Conservation (phyloP, 345 rosid species). For the Citrus unshiu region DNA sequence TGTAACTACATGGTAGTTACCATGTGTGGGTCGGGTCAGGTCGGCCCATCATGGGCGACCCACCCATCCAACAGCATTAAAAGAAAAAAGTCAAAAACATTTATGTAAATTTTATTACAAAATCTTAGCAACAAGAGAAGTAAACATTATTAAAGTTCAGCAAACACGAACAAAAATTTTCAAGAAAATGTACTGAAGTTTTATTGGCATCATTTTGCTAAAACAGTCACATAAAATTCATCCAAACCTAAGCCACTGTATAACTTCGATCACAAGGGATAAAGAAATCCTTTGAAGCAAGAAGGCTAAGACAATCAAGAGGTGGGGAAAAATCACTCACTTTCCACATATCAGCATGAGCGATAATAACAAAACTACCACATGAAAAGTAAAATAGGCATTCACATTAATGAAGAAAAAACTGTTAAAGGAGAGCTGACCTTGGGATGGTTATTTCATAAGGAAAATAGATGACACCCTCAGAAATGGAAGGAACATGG, state of each 20-base stretch:
- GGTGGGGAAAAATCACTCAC: background rate
- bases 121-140: background rate
- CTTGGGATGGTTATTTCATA: slow-evolving; percentile 81
- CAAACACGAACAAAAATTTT: background rate
- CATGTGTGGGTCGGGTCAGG: no score
- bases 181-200: background rate
- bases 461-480: slow-evolving; percentile 72
- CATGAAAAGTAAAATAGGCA: background rate
- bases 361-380: background rate
- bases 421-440: slow-evolving; percentile 38
- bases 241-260: background rate
- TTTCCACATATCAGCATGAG: background rate
- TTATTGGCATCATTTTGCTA: background rate
- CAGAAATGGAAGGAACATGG: slow-evolving; percentile 85
- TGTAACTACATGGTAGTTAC: no score
- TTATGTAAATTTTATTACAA: background rate
- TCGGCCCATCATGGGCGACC: no score
- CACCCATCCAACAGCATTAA: no score
- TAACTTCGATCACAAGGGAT: background rate
- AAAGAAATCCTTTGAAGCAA: background rate
- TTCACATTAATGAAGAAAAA: background rate
- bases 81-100: background rate
- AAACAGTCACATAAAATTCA: background rate
- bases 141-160: background rate
- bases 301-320: background rate